A percentile compares a stretch with the other conserved stretches of the same genome.
Evolutionary conservation across 2,329 filamentous ascomycete genomes (phyloP).

Genomic region (Talaromyces amestolkiae): DNA sequence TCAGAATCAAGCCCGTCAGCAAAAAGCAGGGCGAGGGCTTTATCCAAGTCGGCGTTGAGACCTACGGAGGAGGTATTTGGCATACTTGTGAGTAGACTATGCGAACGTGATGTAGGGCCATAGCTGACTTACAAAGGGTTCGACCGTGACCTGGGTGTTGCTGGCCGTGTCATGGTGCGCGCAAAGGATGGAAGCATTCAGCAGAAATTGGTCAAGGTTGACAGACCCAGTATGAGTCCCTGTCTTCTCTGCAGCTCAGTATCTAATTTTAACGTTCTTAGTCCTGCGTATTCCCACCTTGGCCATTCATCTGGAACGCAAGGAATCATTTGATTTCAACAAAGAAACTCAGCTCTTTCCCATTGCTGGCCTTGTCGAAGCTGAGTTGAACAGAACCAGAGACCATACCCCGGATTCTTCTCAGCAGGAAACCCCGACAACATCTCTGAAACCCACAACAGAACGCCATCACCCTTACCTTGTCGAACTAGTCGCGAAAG

Average conservation of each 20-base stretch:
- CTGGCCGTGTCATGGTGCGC: conserved; percentile 80
- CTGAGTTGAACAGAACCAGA: conserved; percentile 75
- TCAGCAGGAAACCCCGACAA: conserved; percentile 41
- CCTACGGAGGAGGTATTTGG: conserved; percentile 95
- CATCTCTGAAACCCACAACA: conserved; percentile 66
- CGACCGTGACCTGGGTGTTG: conserved; percentile 87
- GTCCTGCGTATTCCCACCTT: conserved; percentile 87
- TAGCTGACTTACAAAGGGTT: conserved; percentile 60
- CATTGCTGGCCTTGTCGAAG: conserved; percentile 80
- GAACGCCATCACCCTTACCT: conserved; percentile 88
- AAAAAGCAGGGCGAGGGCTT: conserved; percentile 85
- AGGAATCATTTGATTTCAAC: conserved; percentile 85
- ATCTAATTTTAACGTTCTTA: neutral
- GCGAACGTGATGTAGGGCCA: conserved; percentile 4
- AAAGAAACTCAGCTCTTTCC: conserved; percentile 96
- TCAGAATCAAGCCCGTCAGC: conserved; percentile 90
- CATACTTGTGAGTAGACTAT: conserved; percentile 64
- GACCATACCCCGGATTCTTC: conserved; percentile 47
- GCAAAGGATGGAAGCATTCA: conserved; percentile 70
- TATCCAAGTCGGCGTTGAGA: conserved; percentile 91
- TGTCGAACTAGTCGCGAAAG: conserved; percentile 76
- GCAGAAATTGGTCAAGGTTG: conserved; percentile 84
- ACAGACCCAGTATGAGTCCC: conserved; percentile 64
- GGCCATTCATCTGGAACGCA: conserved; percentile 88
- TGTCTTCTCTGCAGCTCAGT: neutral